These are phyloP conservation scores for Ceratocystis diversiconidia DNA, from an alignment of 2,329 filamentous ascomycete genomes.

Conservation along the genomic window DNA sequence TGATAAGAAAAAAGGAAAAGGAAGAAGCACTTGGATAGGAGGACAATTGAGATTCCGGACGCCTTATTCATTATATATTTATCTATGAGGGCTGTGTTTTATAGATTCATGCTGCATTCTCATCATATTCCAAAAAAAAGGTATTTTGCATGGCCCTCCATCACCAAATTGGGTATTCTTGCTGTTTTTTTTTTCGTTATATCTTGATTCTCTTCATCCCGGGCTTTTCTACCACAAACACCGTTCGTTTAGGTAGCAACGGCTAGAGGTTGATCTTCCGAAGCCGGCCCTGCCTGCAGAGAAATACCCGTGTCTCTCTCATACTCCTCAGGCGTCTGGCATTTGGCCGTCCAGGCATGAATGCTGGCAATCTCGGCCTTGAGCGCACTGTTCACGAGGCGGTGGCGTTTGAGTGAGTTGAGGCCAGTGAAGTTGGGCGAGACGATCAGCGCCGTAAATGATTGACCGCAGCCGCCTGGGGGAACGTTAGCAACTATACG, in stretches of 20 bases:
- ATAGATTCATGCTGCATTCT: not conserved
- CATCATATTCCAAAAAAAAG: not conserved
- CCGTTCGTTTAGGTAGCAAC: slow-evolving; percentile 22
- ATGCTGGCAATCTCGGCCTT: slow-evolving; percentile 82
- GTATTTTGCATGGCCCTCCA: not conserved
- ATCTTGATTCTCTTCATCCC: not conserved
- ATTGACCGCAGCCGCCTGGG: slow-evolving; percentile 47
- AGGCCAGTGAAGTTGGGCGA: slow-evolving; percentile 56
- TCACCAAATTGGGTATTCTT: slow-evolving; percentile 9
- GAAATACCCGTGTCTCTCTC: slow-evolving; percentile 41
- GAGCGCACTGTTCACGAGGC: slow-evolving; percentile 68
- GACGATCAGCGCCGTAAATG: slow-evolving; percentile 45
- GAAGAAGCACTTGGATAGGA: not conserved
- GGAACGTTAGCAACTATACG: slow-evolving; percentile 7
- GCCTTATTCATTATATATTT: not conserved
- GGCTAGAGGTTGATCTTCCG: slow-evolving; percentile 22
- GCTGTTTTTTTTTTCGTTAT: not conserved
- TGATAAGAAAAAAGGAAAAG: not conserved
- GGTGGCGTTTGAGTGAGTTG: slow-evolving; percentile 68
- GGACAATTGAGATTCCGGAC: not conserved
- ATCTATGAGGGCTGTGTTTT: not conserved
- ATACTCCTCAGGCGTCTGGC: slow-evolving; percentile 84
- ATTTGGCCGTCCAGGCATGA: slow-evolving; percentile 91
- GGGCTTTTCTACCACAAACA: not conserved
- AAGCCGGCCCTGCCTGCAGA: slow-evolving; percentile 26